phyloP scores from a whole-genome alignment of 2,329 filamentous ascomycete species.

The Fusarium heterosporum region DNA sequence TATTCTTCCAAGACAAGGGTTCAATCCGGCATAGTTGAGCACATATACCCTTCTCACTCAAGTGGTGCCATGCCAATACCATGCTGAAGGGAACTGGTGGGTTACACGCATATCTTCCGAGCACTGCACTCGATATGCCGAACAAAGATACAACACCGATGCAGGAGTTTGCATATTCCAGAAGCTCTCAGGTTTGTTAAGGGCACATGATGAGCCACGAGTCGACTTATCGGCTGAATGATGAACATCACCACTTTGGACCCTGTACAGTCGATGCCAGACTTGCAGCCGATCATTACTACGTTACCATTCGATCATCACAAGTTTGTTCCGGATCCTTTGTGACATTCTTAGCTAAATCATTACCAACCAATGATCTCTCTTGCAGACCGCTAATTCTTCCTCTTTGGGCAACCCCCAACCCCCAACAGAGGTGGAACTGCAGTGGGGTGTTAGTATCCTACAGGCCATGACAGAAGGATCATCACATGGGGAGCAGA shows the following conservation, averaged over 20 bases:
- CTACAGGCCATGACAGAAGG: background rate
- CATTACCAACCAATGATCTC: conserved; percentile 14
- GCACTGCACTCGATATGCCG: background rate
- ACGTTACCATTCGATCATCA: background rate
- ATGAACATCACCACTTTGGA: background rate
- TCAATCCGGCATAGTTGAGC: background rate
- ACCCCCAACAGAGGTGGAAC: background rate
- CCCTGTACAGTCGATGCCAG: background rate
- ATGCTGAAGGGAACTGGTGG: background rate
- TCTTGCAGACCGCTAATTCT: background rate
- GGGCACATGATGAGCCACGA: background rate
- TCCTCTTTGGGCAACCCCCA: conserved; percentile 26
- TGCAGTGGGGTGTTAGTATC: background rate
- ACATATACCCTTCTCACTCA: background rate
- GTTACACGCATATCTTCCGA: background rate
- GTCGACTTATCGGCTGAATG: background rate
- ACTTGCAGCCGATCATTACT: background rate
- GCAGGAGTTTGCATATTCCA: background rate
- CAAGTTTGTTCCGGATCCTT: background rate
- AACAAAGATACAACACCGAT: background rate
- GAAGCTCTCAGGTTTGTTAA: background rate
- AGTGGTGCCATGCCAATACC: background rate
- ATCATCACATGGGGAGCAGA: background rate
- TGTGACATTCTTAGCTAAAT: background rate
- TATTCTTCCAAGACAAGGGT: background rate